These are phyloP conservation scores for Tetrahymena borealis DNA, from an alignment of 73 alveolate genomes.

Conservation along the genomic window DNA sequence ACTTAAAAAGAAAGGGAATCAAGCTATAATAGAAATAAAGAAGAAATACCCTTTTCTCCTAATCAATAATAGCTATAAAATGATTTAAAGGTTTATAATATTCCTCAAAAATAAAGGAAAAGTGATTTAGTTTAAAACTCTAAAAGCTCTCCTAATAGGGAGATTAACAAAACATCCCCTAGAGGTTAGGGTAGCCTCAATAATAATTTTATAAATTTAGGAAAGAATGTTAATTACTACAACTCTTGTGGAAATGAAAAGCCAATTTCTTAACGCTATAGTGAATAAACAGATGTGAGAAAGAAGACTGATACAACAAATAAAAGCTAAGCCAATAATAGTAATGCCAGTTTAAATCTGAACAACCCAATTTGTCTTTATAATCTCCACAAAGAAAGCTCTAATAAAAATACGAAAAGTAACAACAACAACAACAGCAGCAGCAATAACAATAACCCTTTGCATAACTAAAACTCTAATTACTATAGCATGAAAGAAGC, in stretches of 20 bases:
- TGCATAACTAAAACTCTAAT: too few species aligned
- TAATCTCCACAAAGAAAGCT: not conserved
- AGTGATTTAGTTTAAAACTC: too few species aligned
- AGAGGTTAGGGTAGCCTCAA: not conserved
- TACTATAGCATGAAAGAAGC: not conserved
- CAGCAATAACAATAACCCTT: not conserved
- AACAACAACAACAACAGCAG: too few species aligned
- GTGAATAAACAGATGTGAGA: not conserved
- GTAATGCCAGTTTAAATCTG: not conserved
- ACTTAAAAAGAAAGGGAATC: not conserved
- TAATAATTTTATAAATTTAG: not conserved
- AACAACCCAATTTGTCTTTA: not conserved
- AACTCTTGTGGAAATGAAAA: not conserved
- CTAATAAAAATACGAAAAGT: not conserved
- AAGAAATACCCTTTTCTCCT: too few species aligned
- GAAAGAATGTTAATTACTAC: not conserved
- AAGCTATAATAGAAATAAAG: too few species aligned
- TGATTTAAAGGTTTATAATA: too few species aligned
- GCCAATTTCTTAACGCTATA: not conserved
- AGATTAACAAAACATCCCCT: too few species aligned
- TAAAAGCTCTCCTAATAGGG: too few species aligned
- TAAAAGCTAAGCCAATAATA: not conserved
- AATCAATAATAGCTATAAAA: too few species aligned
- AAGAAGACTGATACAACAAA: not conserved
- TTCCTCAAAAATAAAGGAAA: too few species aligned